Evolutionary conservation across 148 eudicot genomes (phyloP).

Genomic region (Rhododendron mucronatum): DNA sequence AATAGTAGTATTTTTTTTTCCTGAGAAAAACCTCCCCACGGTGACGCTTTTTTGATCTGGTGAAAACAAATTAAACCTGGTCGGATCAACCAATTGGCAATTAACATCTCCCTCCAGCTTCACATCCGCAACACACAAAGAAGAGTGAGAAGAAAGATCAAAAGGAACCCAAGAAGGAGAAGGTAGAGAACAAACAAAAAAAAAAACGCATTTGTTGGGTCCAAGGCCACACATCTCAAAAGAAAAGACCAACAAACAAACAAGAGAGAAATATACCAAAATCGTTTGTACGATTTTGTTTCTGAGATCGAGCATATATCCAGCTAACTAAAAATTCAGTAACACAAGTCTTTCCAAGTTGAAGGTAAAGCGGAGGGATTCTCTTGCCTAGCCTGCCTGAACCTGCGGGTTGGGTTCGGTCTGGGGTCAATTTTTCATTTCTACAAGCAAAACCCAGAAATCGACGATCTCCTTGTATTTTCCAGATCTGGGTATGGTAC

Average conservation of each 20-base stretch:
- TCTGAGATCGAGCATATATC: neutral
- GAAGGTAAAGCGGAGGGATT: neutral
- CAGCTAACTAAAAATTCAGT: neutral
- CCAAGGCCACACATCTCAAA: neutral
- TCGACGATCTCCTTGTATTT: neutral
- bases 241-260: neutral
- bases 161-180: neutral
- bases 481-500: conserved; percentile 18
- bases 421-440: neutral
- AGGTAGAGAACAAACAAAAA: neutral
- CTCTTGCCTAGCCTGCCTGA: neutral
- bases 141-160: neutral
- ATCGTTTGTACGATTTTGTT: neutral
- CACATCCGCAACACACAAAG: neutral
- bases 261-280: neutral
- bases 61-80: neutral
- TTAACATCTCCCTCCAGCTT: neutral
- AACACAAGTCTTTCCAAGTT: neutral
- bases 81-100: neutral
- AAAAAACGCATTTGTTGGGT: neutral
- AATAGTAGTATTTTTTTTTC: too few species aligned
- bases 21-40: neutral
- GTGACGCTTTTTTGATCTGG: neutral
- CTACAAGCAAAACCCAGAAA: neutral
- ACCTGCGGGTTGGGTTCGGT: neutral